Percentiles rank a stretch among this genome's conserved stretches.
phyloP scores from a whole-genome alignment of 2,329 filamentous ascomycete genomes.

The Aspergillus spinulosporus region DNA sequence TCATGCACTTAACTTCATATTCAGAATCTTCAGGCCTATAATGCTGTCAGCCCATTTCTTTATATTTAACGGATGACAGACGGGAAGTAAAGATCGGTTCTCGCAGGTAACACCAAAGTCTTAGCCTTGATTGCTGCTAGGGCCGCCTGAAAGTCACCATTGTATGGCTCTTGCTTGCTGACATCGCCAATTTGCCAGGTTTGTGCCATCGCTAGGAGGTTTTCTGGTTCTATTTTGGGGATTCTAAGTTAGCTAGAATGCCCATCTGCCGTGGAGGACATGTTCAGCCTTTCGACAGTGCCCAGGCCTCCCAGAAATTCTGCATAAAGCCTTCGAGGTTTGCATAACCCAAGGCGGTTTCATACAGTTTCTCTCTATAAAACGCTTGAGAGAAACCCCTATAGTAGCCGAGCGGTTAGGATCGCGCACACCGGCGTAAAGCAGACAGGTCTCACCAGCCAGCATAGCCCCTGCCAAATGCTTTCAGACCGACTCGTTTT shows the following conservation, averaged over 20 bases:
- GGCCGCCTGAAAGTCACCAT: constrained; percentile 64
- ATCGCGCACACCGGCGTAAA: not conserved
- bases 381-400: constrained; percentile 78
- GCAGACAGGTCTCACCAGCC: constrained; percentile 54
- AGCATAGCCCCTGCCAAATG: constrained; percentile 72
- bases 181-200: constrained; percentile 77
- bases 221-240: constrained; percentile 61
- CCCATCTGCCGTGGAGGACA: not conserved
- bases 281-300: constrained; percentile 59
- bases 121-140: constrained; percentile 71
- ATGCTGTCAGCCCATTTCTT: too few species aligned
- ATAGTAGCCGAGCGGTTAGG: constrained; percentile 1
- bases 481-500: constrained; percentile 62
- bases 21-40: constrained; percentile 71
- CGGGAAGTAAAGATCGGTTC: constrained; percentile 80
- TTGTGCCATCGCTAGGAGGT: constrained; percentile 71
- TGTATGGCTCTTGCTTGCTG: constrained; percentile 67
- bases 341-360: constrained; percentile 64
- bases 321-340: constrained; percentile 72
- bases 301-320: constrained; percentile 75
- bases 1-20: constrained; percentile 68
- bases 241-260: not conserved
- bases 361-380: constrained; percentile 70
- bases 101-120: constrained; percentile 67
- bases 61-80: too few species aligned